Conservation (phyloP, 1,139 yeast species). For the Yamadazyma aaseri region DNA sequence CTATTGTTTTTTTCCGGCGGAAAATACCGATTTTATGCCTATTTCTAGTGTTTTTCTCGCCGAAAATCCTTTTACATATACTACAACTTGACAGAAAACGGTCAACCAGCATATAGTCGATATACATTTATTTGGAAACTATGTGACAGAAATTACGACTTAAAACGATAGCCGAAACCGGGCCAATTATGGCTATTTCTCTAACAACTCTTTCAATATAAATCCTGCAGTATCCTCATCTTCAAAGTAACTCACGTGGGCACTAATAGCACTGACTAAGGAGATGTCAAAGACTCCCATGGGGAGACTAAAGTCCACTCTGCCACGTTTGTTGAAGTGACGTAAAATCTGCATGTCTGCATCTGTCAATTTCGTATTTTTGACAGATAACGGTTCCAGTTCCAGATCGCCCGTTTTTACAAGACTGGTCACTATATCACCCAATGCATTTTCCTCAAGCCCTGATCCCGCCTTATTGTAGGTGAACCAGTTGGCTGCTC, state of each 20-base stretch:
- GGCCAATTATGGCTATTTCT: too few species aligned
- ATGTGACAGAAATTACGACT: too few species aligned
- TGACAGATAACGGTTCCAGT: constrained; percentile 13
- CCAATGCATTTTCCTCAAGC: constrained; percentile 40
- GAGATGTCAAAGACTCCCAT: constrained; percentile 81
- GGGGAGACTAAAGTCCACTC: constrained; percentile 79
- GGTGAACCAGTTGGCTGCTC: constrained; percentile 49
- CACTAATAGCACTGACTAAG: constrained; percentile 73
- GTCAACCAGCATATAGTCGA: too few species aligned
- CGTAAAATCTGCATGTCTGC: constrained; percentile 35
- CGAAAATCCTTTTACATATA: too few species aligned
- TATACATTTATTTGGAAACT: too few species aligned
- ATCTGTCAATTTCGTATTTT: constrained; percentile 16
- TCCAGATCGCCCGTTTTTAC: constrained; percentile 22
- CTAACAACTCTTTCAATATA: constrained; percentile 53
- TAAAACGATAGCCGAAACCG: too few species aligned
- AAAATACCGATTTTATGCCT: too few species aligned
- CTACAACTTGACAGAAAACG: too few species aligned
- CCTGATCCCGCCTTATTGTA: constrained; percentile 14
- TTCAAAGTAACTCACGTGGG: constrained; percentile 87
- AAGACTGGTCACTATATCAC: constrained; percentile 41
- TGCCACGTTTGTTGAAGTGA: constrained; percentile 61
- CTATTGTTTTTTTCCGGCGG: too few species aligned
- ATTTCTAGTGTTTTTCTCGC: too few species aligned
- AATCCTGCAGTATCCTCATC: constrained; percentile 84